Evolutionary conservation across 371 early-diverging fungal genomes (phyloP).

Genomic region (Circinella minor): DNA sequence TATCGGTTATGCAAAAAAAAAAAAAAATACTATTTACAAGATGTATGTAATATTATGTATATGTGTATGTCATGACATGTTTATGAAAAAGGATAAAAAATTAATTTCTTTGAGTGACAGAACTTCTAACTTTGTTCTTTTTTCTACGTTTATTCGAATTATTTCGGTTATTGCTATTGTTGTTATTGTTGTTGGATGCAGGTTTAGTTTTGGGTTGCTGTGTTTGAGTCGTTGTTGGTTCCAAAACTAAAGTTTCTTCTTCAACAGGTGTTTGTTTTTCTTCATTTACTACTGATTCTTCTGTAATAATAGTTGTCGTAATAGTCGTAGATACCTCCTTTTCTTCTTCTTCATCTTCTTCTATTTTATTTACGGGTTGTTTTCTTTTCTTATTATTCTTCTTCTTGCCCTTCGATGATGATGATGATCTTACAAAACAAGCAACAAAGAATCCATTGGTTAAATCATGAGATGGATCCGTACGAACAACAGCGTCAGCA

Average conservation of each 20-base stretch:
- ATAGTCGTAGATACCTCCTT: background rate
- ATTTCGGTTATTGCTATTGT: background rate
- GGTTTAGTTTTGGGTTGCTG: background rate
- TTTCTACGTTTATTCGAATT: conserved; percentile 5
- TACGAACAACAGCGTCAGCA: conserved; percentile 70
- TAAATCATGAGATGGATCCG: conserved; percentile 68
- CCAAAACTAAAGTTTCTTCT: background rate
- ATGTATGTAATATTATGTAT: too few relatives aligned
- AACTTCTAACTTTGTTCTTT: conserved; percentile 6
- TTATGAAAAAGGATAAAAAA: background rate
- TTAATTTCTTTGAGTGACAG: conserved; percentile 5
- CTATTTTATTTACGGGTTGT: background rate
- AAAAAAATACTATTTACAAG: too few relatives aligned
- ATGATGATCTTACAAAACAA: conserved; percentile 63
- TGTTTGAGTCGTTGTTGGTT: background rate
- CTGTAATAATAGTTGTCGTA: background rate
- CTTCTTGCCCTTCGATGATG: too few relatives aligned
- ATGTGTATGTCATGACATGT: too few relatives aligned
- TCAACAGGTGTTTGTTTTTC: background rate
- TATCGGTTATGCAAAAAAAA: too few relatives aligned
- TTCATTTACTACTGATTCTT: too few relatives aligned
- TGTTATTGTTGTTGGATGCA: conserved; percentile 5
- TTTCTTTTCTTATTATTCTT: background rate
- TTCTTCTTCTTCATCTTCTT: background rate
- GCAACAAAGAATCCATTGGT: conserved; percentile 91